Conservation (phyloP, 164 flowering plant genomes). For the Magnolia changhungtana region DNA sequence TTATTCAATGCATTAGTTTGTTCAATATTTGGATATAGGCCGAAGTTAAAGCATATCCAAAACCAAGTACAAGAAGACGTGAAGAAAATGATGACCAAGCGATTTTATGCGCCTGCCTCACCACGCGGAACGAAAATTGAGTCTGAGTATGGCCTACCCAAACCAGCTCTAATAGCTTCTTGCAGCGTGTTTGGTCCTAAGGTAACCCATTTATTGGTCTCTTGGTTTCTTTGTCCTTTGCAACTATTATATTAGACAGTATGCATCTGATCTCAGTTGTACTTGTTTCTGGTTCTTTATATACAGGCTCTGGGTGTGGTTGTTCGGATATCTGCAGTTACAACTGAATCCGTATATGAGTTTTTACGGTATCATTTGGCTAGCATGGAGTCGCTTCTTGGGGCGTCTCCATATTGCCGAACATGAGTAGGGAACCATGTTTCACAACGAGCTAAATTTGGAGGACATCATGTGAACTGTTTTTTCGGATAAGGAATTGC, state of each 20-base stretch:
- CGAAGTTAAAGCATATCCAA: slow-evolving; percentile 59
- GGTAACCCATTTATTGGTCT: slow-evolving; percentile 38
- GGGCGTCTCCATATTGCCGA: slow-evolving; percentile 58
- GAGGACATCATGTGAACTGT: neutral
- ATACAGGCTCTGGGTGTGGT: slow-evolving; percentile 70
- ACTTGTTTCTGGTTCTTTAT: neutral
- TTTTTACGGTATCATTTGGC: slow-evolving; percentile 64
- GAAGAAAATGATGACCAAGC: slow-evolving; percentile 74
- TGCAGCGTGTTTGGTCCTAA: slow-evolving; percentile 85
- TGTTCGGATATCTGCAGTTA: slow-evolving; percentile 63
- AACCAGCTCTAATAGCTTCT: slow-evolving; percentile 68
- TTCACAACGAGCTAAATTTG: neutral
- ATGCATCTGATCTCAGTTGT: neutral
- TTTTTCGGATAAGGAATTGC: no score
- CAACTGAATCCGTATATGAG: slow-evolving; percentile 74
- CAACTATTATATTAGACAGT: neutral
- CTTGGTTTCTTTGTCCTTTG: neutral
- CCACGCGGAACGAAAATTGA: slow-evolving; percentile 19
- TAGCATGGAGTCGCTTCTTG: slow-evolving; percentile 60
- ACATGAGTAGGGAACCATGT: neutral
- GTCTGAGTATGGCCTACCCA: slow-evolving; percentile 18
- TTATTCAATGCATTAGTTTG: neutral
- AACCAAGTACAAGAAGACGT: slow-evolving; percentile 64
- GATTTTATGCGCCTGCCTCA: slow-evolving; percentile 37
- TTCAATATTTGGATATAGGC: slow-evolving; percentile 41